A percentile compares a stretch with the other conserved stretches of the same genome.
These are phyloP conservation scores for Pisolithus sp. DNA, from an alignment of 768 basidiomycete genomes.

Conservation along the genomic window DNA sequence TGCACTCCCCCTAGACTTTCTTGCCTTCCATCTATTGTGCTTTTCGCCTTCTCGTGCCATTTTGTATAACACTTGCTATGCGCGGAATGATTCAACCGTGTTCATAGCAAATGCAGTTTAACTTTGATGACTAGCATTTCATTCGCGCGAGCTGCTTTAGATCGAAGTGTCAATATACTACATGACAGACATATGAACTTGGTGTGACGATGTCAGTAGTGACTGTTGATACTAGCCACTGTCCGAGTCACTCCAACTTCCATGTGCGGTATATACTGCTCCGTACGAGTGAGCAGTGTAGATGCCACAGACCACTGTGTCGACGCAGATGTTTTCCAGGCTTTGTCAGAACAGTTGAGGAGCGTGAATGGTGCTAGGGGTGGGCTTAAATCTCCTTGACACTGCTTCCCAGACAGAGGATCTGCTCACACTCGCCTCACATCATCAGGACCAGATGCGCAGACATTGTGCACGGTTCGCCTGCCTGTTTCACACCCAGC, in stretches of 20 bases:
- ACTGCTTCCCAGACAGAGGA: not conserved
- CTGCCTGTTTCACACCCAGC: constrained; percentile 8
- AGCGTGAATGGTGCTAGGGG: constrained; percentile 55
- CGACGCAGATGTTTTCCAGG: constrained; percentile 13
- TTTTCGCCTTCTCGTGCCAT: not conserved
- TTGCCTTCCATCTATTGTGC: not conserved
- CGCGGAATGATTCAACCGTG: not conserved
- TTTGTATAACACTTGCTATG: not conserved
- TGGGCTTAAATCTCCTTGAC: constrained; percentile 21
- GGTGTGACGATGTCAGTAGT: too few relatives aligned
- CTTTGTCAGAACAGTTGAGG: constrained; percentile 32
- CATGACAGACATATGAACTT: too few relatives aligned
- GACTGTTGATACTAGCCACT: not conserved
- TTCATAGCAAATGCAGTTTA: too few relatives aligned
- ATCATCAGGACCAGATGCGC: constrained; percentile 60
- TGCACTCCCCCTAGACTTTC: constrained; percentile 13
- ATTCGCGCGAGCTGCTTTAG: too few relatives aligned
- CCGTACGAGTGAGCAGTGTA: constrained; percentile 22
- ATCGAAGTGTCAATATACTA: too few relatives aligned
- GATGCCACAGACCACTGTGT: not conserved
- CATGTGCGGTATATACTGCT: constrained; percentile 73
- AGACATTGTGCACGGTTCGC: constrained; percentile 27
- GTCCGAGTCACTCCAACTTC: constrained; percentile 5
- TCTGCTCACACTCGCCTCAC: not conserved
- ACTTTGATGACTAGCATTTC: too few relatives aligned